Conservation (phyloP, 768 basidiomycete genomes). For the Mycena epipterygia region DNA sequence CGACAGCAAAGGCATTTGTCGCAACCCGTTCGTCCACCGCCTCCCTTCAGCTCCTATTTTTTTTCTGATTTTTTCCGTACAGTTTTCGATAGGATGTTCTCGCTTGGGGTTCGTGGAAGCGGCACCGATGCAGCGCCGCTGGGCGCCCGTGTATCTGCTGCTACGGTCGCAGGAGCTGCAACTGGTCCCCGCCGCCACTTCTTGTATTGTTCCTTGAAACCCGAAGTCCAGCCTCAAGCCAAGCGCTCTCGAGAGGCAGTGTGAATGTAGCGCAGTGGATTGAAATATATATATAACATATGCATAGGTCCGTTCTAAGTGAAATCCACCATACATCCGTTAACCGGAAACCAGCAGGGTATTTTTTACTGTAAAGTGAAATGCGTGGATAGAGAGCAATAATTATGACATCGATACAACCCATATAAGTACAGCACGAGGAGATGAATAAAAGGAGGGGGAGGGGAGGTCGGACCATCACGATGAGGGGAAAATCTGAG, state of each 20-base stretch:
- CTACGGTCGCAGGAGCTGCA: constrained; percentile 71
- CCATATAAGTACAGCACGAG: constrained; percentile 30
- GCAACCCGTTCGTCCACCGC: constrained; percentile 74
- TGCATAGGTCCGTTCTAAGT: constrained; percentile 32
- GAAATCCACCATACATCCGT: constrained; percentile 34
- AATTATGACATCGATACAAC: constrained; percentile 40
- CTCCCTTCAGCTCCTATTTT: background rate
- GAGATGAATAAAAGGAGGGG: constrained; percentile 29
- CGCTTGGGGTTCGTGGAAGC: constrained; percentile 83
- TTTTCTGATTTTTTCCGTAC: constrained; percentile 20
- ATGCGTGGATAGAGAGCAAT: constrained; percentile 38
- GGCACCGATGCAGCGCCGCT: constrained; percentile 76
- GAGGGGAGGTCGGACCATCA: constrained; percentile 17
- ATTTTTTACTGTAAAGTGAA: constrained; percentile 32
- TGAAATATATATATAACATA: constrained; percentile 35
- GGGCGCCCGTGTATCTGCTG: constrained; percentile 73
- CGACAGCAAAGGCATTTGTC: constrained; percentile 89
- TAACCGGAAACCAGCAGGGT: constrained; percentile 26
- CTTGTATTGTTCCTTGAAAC: constrained; percentile 82
- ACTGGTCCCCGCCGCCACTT: constrained; percentile 88
- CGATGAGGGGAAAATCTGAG: constrained; percentile 58
- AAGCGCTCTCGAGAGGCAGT: constrained; percentile 58
- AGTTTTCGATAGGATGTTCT: constrained; percentile 95
- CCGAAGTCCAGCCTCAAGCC: constrained; percentile 65
- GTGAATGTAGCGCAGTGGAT: constrained; percentile 15